Conservation (phyloP, 768 basidiomycete genomes). For the Lentinus brumalis region DNA sequence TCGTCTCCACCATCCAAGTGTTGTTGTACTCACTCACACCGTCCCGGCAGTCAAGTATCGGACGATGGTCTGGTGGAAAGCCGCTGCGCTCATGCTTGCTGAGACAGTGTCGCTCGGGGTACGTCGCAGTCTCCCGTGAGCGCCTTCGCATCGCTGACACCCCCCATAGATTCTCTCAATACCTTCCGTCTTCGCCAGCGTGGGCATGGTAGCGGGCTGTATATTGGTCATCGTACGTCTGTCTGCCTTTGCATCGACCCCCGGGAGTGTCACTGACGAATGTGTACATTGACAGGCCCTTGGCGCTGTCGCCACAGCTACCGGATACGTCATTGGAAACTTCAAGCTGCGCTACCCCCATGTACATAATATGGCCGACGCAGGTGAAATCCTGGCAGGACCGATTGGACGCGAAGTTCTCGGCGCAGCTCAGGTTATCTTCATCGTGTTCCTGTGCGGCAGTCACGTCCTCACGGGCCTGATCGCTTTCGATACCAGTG, state of each 20-base stretch:
- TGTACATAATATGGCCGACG: constrained; percentile 37
- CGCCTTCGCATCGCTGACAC: neutral
- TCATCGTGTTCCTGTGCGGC: constrained; percentile 32
- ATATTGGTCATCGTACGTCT: constrained; percentile 28
- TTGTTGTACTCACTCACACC: neutral
- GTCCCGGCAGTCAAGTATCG: constrained; percentile 29
- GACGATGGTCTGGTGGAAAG: constrained; percentile 36
- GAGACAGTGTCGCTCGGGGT: constrained; percentile 35
- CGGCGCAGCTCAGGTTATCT: constrained; percentile 32
- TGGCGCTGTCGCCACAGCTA: constrained; percentile 27
- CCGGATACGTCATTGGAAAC: constrained; percentile 30
- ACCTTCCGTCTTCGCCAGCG: constrained; percentile 29
- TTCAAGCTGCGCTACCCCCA: constrained; percentile 36
- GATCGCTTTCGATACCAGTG: constrained; percentile 35
- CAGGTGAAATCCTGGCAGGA: constrained; percentile 31
- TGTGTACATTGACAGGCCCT: constrained; percentile 17
- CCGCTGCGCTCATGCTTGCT: constrained; percentile 34
- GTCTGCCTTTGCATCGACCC: neutral
- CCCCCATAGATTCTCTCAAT: constrained; percentile 29
- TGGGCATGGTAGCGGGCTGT: constrained; percentile 32
- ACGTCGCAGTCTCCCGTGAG: constrained; percentile 2
- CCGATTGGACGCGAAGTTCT: constrained; percentile 33
- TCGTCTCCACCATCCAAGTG: neutral
- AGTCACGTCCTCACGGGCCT: constrained; percentile 34
- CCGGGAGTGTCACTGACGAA: neutral